Evolutionary conservation across 768 basidiomycete species (phyloP), one percentile per base, ranked within the genome.

Genomic region (Mycena floridula): DNA sequence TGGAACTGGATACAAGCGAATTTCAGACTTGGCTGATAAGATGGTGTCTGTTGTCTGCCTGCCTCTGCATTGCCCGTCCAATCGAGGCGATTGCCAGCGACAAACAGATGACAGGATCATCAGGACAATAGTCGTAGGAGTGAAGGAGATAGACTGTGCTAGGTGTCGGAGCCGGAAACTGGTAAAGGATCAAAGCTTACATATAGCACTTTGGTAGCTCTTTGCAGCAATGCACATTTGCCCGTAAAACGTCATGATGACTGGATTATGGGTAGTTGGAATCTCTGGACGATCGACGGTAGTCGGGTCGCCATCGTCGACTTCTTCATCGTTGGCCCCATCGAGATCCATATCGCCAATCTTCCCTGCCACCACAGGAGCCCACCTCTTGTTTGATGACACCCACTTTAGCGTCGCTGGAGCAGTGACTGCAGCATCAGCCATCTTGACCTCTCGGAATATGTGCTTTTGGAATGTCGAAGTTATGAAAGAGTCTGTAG

Each of bases 1-100:
- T 11, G 26, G 8, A 15, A 6, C n/a, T n/a, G 23, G 20, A 16
- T 5, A 3, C 6, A 42, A 25, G 80, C n/a, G 20, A 7, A 8
- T 8, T 38, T 9, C 40, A 13, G 24, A 47, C 79, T 62, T 93
- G 89, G 3, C 83, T 74, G 28, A 97, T 76, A 47, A 92, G 74
- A 59, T 95, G 89, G 56, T 96, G 88, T 30, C 93, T 68, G 59
- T 99, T 98, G 64, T 97, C 95, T 12, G 85, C 82, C 60, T 97
- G 94, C 16, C 94, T 76, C 51, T 94, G 89, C 84, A 91, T 90
- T 0, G 92, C 86, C 27, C 95, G 76, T 9, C 92, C 91, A 37
- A 96, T 68, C 18, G 89, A 96, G 0, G 89, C 82, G 37, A 93
- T 80, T 1, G 85, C 89, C 7, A 97, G 71, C 36, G 76, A 79